These are phyloP conservation scores for Dothideomycetes sp. DNA, from an alignment of 2,329 filamentous ascomycete genomes.

Conservation along the genomic window DNA sequence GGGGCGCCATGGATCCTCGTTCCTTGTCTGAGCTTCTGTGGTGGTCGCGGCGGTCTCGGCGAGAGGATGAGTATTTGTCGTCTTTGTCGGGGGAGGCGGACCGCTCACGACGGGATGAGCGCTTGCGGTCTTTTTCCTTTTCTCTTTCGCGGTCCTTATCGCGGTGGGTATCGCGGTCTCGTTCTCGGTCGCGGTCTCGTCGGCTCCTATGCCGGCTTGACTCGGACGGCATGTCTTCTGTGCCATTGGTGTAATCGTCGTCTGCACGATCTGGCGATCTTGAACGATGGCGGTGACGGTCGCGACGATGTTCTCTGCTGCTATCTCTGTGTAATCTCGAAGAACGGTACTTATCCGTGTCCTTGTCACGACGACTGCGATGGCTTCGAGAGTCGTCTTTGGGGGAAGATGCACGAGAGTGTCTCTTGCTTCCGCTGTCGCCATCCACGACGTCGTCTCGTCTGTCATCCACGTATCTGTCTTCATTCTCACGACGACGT, in stretches of 20 bases:
- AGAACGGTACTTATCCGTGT: constrained; percentile 28
- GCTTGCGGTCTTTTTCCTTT: constrained; percentile 39
- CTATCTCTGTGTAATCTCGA: constrained; percentile 36
- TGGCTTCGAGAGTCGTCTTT: constrained; percentile 46
- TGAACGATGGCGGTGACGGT: constrained; percentile 31
- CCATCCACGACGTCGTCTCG: constrained; percentile 27
- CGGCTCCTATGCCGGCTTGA: constrained; percentile 5
- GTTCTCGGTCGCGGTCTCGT: constrained; percentile 5
- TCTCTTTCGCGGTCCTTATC: constrained; percentile 21
- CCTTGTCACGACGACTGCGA: constrained; percentile 41
- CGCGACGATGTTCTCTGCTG: constrained; percentile 31
- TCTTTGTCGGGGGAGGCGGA: constrained; percentile 35
- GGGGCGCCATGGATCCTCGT: background rate
- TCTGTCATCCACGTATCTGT: constrained; percentile 23
- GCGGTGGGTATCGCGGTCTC: constrained; percentile 10
- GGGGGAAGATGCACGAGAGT: constrained; percentile 55
- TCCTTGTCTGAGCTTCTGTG: too few species aligned
- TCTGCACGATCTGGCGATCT: constrained; percentile 13
- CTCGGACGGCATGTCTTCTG: background rate
- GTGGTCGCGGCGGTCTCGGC: constrained; percentile 27
- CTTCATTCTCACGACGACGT: constrained; percentile 38
- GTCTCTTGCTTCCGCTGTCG: constrained; percentile 37
- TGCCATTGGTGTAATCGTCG: constrained; percentile 1
- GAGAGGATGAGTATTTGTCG: constrained; percentile 30
- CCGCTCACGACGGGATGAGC: constrained; percentile 37